Evolutionary conservation across 768 basidiomycete species (phyloP), one percentile per base, ranked within the genome.

Genomic region (Hebeloma cylindrosporum): DNA sequence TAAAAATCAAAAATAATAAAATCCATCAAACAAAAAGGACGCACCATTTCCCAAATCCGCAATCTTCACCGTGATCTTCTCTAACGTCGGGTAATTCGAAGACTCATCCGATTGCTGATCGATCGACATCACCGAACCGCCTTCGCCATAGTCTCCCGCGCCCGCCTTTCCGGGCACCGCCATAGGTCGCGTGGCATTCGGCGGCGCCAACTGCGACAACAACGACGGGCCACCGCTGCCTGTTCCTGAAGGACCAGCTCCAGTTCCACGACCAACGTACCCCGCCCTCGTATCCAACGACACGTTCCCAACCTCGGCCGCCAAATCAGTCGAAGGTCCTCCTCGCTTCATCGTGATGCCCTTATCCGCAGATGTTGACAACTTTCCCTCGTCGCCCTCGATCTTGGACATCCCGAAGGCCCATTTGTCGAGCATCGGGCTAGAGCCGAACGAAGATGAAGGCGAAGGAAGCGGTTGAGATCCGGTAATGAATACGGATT

Each of bases 41-140:
- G 47, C 60, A 82, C 92, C 92, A 65, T 98, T 98, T 6, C 96
- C 96, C 41, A 99, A 68, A 77, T 99, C 96, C 22, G 95, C 96
- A 60, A 99, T 98, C 77, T 98, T 97, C 40, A 99, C 96, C 5
- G 93, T 97, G 50, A 98, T 96, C 62, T 81, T 80, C 42, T 67
- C 65, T 26, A 44, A 26, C 5, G 25, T 16, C 3, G 22, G 44
- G 29, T 6, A 42, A 7, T 9, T 33, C 37, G 34, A 56, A 25
- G 51, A 51, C 52, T 47, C 76, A 67, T 58, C 60, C 26, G 59
- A 68, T 31, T 58, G 60, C 1, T 44, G 57, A 48, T 70, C 68
- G 20, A 70, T 60, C 2, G 61, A 66, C 67, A 69, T 69, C 17
- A 61, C 54, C 5, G 61, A 60, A 18, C 57, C 56, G 13, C 47